These are phyloP conservation scores for Trichoderma afroharzianum DNA, from an alignment of 2,329 filamentous ascomycete genomes.

Conservation along the genomic window DNA sequence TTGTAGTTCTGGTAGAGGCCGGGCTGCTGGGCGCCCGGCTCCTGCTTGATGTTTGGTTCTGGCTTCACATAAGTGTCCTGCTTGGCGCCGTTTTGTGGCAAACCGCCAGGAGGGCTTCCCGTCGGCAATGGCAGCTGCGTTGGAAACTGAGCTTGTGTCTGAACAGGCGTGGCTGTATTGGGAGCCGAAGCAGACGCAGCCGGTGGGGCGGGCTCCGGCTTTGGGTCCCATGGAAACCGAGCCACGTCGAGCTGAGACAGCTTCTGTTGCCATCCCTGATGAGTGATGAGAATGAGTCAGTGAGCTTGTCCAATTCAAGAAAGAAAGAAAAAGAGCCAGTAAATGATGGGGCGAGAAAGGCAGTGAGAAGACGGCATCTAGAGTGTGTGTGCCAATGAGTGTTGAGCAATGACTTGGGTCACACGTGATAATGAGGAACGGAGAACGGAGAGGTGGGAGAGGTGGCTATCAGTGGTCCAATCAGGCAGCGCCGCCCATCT, in stretches of 20 bases:
- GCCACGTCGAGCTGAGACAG: conserved; percentile 81
- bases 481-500: conserved; percentile 12
- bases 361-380: not conserved
- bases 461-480: conserved; percentile 14
- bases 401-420: not conserved
- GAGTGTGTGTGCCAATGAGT: not conserved
- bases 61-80: conserved; percentile 46
- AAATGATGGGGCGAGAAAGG: not conserved
- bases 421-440: conserved; percentile 11
- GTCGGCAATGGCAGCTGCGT: conserved; percentile 32
- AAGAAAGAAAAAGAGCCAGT: not conserved
- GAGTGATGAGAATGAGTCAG: conserved; percentile 37
- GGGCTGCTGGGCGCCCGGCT: conserved; percentile 37
- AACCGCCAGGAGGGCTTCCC: conserved; percentile 29
- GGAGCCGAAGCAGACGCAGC: conserved; percentile 33
- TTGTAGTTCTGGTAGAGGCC: conserved; percentile 35
- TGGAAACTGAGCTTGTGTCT: conserved; percentile 32
- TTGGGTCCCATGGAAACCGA: conserved; percentile 91
- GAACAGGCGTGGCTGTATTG: conserved; percentile 23
- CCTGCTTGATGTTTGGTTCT: conserved; percentile 45
- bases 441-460: not conserved
- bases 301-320: not conserved
- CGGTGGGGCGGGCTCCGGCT: conserved; percentile 56
- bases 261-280: conserved; percentile 89
- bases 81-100: conserved; percentile 38